phyloP scores from a whole-genome alignment of 306 rosid genomes.

The Lablab purpureus region DNA sequence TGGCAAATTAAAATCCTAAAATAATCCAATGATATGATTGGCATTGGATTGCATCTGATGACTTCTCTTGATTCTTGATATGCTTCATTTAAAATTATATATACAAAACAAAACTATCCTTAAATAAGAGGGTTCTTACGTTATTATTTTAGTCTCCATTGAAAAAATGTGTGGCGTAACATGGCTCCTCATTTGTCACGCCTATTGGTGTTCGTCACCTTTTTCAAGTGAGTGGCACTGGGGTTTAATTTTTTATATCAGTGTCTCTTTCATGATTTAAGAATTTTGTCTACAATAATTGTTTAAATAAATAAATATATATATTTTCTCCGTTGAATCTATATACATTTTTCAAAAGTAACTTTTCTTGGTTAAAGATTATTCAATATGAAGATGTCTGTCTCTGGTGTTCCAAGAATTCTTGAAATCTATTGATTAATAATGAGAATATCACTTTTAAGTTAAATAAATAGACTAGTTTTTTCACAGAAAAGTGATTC shows the following conservation, averaged over 20 bases:
- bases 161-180: background rate
- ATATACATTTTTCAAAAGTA: background rate
- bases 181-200: slow-evolving; percentile 37
- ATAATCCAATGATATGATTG: background rate
- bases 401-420: background rate
- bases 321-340: background rate
- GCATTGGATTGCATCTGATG: background rate
- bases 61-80: slow-evolving; percentile 7
- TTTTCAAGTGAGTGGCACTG: background rate
- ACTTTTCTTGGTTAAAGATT: too few relatives aligned
- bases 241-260: background rate
- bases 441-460: background rate
- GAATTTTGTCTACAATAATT: background rate
- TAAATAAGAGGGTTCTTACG: background rate
- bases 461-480: background rate
- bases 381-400: background rate
- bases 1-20: background rate
- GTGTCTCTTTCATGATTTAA: slow-evolving; percentile 13
- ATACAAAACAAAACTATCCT: slow-evolving; percentile 15
- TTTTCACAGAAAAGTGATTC: background rate
- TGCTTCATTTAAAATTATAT: slow-evolving; percentile 18
- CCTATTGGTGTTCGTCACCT: slow-evolving; percentile 11
- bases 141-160: background rate
- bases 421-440: background rate
- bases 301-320: background rate